Evolutionary conservation across 2,329 filamentous ascomycete species (phyloP).

Genomic region (Pochonia chlamydosporia): DNA sequence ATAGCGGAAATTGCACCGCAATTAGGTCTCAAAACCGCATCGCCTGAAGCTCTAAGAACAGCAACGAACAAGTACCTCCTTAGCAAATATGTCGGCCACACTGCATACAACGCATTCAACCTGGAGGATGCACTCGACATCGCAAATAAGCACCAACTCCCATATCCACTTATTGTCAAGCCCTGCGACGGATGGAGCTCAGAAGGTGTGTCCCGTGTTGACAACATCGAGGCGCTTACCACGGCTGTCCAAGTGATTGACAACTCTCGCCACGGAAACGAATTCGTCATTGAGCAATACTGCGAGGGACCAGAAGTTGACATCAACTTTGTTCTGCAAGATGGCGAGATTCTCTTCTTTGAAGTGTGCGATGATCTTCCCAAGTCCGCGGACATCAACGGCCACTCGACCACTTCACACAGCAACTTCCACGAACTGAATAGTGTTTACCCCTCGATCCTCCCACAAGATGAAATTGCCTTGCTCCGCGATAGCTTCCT

Average conservation of each 20-base stretch:
- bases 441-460: constrained; percentile 8
- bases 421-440: constrained; percentile 8
- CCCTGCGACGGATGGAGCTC: constrained; percentile 8
- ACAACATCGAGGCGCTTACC: constrained; percentile 3
- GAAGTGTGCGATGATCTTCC: constrained; percentile 15
- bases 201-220: constrained; percentile 14
- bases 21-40: constrained; percentile 5
- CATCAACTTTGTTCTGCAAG: constrained; percentile 14
- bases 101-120: constrained; percentile 6
- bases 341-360: constrained; percentile 16
- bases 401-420: constrained; percentile 4
- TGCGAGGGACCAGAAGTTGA: constrained; percentile 16
- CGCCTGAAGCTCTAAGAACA: constrained; percentile 2
- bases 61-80: constrained; percentile 9
- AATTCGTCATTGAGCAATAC: constrained; percentile 15
- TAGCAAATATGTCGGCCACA: constrained; percentile 6
- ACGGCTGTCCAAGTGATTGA: constrained; percentile 8
- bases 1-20: constrained; percentile 5
- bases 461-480: constrained; percentile 8
- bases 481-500: constrained; percentile 9
- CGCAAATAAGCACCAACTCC: constrained; percentile 3
- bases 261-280: constrained; percentile 5
- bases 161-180: constrained; percentile 7
- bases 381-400: constrained; percentile 10
- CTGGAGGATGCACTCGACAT: constrained; percentile 5